phyloP scores from a whole-genome alignment of 176 grass and related monocot species.

The Aegilops speltoides region DNA sequence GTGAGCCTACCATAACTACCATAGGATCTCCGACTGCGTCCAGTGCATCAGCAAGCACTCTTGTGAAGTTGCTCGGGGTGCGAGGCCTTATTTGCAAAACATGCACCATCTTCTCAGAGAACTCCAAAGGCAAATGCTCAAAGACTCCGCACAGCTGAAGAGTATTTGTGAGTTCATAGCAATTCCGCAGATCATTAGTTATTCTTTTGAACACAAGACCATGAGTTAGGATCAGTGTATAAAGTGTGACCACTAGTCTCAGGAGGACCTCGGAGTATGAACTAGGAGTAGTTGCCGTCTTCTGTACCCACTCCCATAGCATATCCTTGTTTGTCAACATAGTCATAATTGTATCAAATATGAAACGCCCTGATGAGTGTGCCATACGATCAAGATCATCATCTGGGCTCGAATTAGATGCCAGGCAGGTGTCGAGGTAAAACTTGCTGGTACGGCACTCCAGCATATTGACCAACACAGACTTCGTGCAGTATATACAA shows the following conservation, averaged over 20 bases:
- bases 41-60: slow-evolving; percentile 58
- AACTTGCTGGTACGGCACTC: slow-evolving; percentile 43
- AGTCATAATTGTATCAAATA: not conserved
- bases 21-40: slow-evolving; percentile 41
- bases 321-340: slow-evolving; percentile 20
- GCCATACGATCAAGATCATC: not conserved
- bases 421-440: slow-evolving; percentile 46
- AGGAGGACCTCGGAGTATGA: slow-evolving; percentile 24
- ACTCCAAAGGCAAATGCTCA: slow-evolving; percentile 37
- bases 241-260: slow-evolving; percentile 51
- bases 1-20: slow-evolving; percentile 45
- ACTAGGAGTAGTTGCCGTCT: not conserved
- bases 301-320: slow-evolving; percentile 35
- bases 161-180: slow-evolving; percentile 27
- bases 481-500: slow-evolving; percentile 48
- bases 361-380: slow-evolving; percentile 13
- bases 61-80: not conserved
- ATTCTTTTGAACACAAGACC: not conserved
- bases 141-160: not conserved
- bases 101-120: slow-evolving; percentile 34
- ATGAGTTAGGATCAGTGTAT: slow-evolving; percentile 38
- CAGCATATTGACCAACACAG: slow-evolving; percentile 48
- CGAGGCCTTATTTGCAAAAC: not conserved
- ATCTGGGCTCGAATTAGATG: not conserved
- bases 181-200: not conserved